Percentiles rank a stretch among this genome's conserved stretches.
phyloP scores from a whole-genome alignment of 371 early-diverging fungal species.

The Mortierella sp. region DNA sequence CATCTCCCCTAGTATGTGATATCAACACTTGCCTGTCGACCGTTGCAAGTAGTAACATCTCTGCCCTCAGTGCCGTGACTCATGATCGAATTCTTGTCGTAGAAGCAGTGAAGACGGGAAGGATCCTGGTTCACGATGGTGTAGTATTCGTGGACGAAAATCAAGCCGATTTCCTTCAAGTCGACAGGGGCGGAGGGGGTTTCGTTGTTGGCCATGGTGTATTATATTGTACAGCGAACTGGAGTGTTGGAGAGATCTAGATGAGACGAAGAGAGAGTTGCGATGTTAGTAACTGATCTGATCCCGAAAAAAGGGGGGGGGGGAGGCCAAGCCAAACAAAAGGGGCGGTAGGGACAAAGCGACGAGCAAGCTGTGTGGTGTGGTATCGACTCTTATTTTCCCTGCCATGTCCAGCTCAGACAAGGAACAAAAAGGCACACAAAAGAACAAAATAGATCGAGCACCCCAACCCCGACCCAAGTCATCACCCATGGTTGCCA shows the following conservation, averaged over 20 bases:
- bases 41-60: slow-evolving; percentile 63
- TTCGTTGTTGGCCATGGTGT: slow-evolving; percentile 16
- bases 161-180: slow-evolving; percentile 82
- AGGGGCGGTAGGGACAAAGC: background rate
- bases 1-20: background rate
- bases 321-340: background rate
- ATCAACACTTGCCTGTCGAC: slow-evolving; percentile 72
- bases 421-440: background rate
- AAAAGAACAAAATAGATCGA: slow-evolving; percentile 14
- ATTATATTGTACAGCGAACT: slow-evolving; percentile 24
- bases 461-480: background rate
- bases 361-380: background rate
- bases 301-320: background rate
- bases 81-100: slow-evolving; percentile 81
- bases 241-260: slow-evolving; percentile 9
- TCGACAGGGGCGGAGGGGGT: slow-evolving; percentile 16
- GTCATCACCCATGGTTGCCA: background rate
- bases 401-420: background rate
- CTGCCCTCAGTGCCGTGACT: slow-evolving; percentile 90
- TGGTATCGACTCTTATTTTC: no score
- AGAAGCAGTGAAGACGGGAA: slow-evolving; percentile 85
- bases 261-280: background rate
- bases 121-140: slow-evolving; percentile 92
- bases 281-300: slow-evolving; percentile 21
- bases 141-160: slow-evolving; percentile 97